Base-by-base conservation (phyloP, 768 basidiomycete genomes). In the Mycena venus region DNA sequence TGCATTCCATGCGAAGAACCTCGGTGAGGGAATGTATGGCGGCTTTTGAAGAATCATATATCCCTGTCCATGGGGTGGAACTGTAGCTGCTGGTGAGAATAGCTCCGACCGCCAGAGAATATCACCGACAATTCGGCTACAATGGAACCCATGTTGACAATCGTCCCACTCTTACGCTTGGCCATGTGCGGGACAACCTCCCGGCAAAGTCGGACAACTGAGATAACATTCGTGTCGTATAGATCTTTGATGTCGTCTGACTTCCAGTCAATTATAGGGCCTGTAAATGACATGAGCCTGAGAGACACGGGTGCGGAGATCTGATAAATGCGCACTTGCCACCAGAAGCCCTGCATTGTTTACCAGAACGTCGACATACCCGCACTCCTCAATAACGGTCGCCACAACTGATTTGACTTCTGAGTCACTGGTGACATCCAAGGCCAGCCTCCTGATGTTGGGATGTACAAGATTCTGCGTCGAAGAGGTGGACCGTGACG, bases 1-100 rank as follows among this genome's bases (percentile, higher is more conserved):
- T 88, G 82, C 91, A 91, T 79, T 96, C 95, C 93, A 94, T 92
- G 2, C 86, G 87, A 4, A 95, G 87, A 0, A 89, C 87, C 44
- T 31, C 53, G 8, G 53, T 11, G 53, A 55, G n/a, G 10, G 53
- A 83, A 51, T 90, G 90, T 1, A 91, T 80, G 0, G 91, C 91
- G 0, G 91, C 88, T 78, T 93, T 93, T 47, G 88, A 81, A 0
- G 91, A 88, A 42, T 84, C 84, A 10, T 93, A 93, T 10, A 84
- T 44, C 1, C 84, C 83, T 69, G 27, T 49, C 68, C 68, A 70
- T 1, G 68, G 60, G 6, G 47, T 62, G 6, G 32, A 25, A 44
- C 68, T 70, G 27, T 7, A 32, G 19, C 1, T 63, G 29, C 23
- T 68, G 10, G 36, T n/a, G 21, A 9, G 44, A 11, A 19, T 47